These are phyloP conservation scores for Solanum commersonii DNA, from an alignment of 257 asterid species.

Conservation along the genomic window DNA sequence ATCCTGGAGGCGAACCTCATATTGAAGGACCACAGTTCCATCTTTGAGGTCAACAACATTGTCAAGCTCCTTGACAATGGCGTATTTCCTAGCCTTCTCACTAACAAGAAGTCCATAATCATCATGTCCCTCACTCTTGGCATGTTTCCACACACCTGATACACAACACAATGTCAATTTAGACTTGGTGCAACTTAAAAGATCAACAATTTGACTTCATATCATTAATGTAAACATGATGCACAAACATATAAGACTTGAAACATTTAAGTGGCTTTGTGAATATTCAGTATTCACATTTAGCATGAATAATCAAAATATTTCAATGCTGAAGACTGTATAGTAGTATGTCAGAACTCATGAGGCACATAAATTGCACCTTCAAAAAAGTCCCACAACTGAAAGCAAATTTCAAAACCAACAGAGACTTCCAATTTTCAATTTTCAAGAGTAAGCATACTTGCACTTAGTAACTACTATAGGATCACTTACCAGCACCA, in stretches of 20 bases:
- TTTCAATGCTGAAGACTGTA: background rate
- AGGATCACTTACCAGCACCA: background rate
- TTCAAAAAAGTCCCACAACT: background rate
- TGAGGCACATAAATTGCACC: background rate
- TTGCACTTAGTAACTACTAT: background rate
- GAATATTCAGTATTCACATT: background rate
- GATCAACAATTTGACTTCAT: background rate
- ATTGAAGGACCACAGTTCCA: conserved; percentile 72
- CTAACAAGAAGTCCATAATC: conserved; percentile 92
- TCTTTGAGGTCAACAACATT: conserved; percentile 53
- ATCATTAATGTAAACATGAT: background rate
- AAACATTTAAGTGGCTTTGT: background rate
- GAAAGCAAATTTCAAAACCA: background rate
- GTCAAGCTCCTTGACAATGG: conserved; percentile 82
- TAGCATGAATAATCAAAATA: background rate
- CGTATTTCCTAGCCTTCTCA: conserved; percentile 77
- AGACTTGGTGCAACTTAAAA: background rate
- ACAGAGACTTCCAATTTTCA: background rate
- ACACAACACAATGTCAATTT: background rate
- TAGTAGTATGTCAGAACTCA: background rate
- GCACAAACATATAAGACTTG: background rate
- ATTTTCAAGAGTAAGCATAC: background rate
- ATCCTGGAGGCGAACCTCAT: conserved; percentile 80
- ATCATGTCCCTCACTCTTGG: conserved; percentile 88
- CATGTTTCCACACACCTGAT: conserved; percentile 91